Conservation (phyloP, 768 basidiomycete species). For the Pleurotus sapidus region DNA sequence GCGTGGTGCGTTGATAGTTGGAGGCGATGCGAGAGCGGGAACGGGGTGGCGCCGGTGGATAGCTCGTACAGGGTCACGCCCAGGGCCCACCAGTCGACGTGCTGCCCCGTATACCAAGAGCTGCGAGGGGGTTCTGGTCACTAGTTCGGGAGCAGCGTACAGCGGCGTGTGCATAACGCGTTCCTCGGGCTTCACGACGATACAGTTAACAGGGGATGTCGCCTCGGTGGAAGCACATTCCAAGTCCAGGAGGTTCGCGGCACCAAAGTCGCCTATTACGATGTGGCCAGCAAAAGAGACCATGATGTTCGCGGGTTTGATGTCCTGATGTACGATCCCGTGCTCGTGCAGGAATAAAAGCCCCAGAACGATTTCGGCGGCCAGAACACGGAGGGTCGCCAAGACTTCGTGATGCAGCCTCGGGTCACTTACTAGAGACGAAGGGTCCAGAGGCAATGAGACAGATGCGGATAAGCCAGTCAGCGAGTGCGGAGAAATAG, state of each 20-base stretch:
- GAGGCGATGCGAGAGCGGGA: background rate
- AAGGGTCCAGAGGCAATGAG: constrained; percentile 11
- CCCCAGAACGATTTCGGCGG: constrained; percentile 30
- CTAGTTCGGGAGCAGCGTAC: constrained; percentile 33
- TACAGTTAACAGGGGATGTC: constrained; percentile 3
- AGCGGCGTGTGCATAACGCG: constrained; percentile 28
- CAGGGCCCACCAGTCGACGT: constrained; percentile 35
- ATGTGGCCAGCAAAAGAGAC: constrained; percentile 43
- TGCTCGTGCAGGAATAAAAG: constrained; percentile 45
- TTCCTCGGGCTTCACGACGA: constrained; percentile 21
- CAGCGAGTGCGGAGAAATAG: background rate
- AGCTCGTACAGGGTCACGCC: constrained; percentile 30
- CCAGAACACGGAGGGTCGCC: constrained; percentile 23
- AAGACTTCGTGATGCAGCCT: constrained; percentile 9
- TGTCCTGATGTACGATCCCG: constrained; percentile 67
- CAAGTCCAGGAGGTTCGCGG: constrained; percentile 33
- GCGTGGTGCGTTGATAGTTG: background rate
- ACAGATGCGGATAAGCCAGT: constrained; percentile 8
- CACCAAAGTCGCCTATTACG: constrained; percentile 65
- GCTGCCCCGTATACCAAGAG: constrained; percentile 27
- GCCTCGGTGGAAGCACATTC: constrained; percentile 2
- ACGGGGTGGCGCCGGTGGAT: constrained; percentile 24
- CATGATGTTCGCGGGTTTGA: constrained; percentile 67
- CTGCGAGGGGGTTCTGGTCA: constrained; percentile 20
- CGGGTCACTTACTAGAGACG: constrained; percentile 3